Evolutionary conservation across 2,329 filamentous ascomycete genomes (phyloP), one percentile per base, ranked within the genome.

Genomic region (Trichoderma aggressivum): DNA sequence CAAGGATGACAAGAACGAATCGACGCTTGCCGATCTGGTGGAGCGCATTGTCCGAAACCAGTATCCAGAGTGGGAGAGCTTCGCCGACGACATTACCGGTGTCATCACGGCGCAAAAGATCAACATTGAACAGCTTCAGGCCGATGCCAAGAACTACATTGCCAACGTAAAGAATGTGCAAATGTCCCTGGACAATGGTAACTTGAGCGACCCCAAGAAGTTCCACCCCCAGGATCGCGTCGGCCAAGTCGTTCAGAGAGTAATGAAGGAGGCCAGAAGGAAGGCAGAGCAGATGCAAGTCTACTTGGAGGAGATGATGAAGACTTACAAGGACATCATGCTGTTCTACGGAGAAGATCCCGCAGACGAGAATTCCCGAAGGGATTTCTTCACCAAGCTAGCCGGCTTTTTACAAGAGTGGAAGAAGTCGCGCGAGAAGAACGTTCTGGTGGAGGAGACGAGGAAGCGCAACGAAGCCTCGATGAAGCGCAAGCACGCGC

Each of bases 1-100:
- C 78, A 99, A 99, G 84, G 96, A 99, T 79, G 94, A 97, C 84
- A 98, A 98, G 87, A 99, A 99, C 81, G 92, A 98, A 81, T 95
- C 94, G 1, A 98, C 94, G 0, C 92, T 99, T 79, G 94, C 95
- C 70, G 96, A 99, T 81, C 88, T 98, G 56, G 94, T 99, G 56
- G 96, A 99, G 82, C 92, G 95, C 75, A 97, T 98, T 75, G 95
- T 98, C 71, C 92, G 96, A 74, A 96, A 94, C 79, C 95, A 98
- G 80, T 99, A 98, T 75, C 92, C 95, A 3, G 93, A 98, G 81
- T 98, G 94, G 93, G 94, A 98, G 81, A 87, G 87, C 39, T 98
- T 98, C 81, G 86, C 89, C 21, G 89, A 93, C 11, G 95, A 99
- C 78, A 97, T 99, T 75, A 83, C 83, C 26, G 92, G 91, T 26